phyloP scores from a whole-genome alignment of 1,284 basidiomycete genomes.

The Irpex sp. region DNA sequence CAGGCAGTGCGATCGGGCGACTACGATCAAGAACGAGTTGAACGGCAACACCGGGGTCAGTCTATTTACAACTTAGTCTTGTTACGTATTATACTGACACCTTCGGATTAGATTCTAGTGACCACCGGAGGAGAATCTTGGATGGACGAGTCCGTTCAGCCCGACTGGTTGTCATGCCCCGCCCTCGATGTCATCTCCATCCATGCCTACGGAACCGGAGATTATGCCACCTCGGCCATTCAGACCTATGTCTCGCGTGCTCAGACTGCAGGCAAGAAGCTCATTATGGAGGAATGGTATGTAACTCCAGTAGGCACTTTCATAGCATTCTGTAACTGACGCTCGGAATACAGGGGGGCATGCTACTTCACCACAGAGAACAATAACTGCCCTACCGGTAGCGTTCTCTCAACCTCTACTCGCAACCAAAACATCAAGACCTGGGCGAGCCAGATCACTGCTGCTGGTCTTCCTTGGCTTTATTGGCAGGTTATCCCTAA shows the following conservation, averaged over 20 bases:
- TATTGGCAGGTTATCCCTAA: slow-evolving; percentile 37
- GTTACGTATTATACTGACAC: neutral
- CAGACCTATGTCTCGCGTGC: slow-evolving; percentile 29
- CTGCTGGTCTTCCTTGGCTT: slow-evolving; percentile 33
- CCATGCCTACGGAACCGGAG: slow-evolving; percentile 35
- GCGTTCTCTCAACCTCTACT: slow-evolving; percentile 17
- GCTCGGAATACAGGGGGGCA: slow-evolving; percentile 22
- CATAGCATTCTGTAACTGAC: neutral
- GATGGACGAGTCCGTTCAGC: slow-evolving; percentile 31
- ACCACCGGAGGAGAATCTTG: slow-evolving; percentile 38
- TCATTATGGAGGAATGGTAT: slow-evolving; percentile 36
- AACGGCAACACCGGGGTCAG: slow-evolving; percentile 26
- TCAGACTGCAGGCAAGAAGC: slow-evolving; percentile 27
- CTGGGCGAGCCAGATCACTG: slow-evolving; percentile 31
- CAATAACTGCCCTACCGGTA: slow-evolving; percentile 27
- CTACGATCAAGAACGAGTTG: slow-evolving; percentile 30
- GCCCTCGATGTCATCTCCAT: slow-evolving; percentile 36
- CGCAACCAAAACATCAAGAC: slow-evolving; percentile 29
- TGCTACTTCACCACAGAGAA: slow-evolving; percentile 31
- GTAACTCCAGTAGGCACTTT: neutral
- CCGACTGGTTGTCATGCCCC: slow-evolving; percentile 30
- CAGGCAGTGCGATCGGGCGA: slow-evolving; percentile 37
- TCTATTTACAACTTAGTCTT: neutral
- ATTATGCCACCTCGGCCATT: slow-evolving; percentile 27
- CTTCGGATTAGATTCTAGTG: slow-evolving; percentile 27